Evolutionary conservation across 2,329 filamentous ascomycete species (phyloP), one percentile per base, ranked within the genome.

Genomic region (Stachybotrys chartarum): DNA sequence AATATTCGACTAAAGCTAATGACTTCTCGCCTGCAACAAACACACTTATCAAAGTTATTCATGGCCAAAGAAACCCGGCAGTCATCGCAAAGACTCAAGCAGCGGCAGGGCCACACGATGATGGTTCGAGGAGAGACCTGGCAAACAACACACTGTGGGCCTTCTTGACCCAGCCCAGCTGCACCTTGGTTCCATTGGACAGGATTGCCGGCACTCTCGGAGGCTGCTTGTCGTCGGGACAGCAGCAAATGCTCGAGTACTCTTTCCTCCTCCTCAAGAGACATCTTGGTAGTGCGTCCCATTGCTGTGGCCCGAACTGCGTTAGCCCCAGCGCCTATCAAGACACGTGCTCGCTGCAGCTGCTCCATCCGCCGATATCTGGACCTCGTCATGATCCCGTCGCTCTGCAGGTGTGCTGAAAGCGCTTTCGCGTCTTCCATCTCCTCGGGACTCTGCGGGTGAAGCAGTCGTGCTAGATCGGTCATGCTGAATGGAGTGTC

Each of bases 31-130:
- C 94, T 82, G 70, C 94, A 97, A 65, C 93, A 97, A 45, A 97
- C 92, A 68, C 94, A 99, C 67, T 90, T 95, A 60, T 92, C 90
- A 69, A 96, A 97, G 69, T 97, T 97, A 69, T 97, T 95, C 85
- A 96, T 92, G 4, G 94, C 94, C 59, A 97, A 78, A 48, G 90
- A 93, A 42, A 97, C 89, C 35, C 94, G 81, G 68, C 94, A 97
- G 62, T 97, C 94, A 69, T 99, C 94, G 68, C 94, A 97, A 12
- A 97, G 79, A 62, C 90, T 93, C 56, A 99, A 79, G 68, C 94
- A 99, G 3, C 94, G 88, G 69, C 94, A 99, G 0, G 94, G 94
- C 94, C 94, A 97, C 2, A 96, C 87, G 54, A 99, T 88, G 58
- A 97, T 88, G 7, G 90, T 95, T 17, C 94, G 81, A 3, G 91